These are phyloP conservation scores for Zygoascus biomembranicola DNA, from an alignment of 805 yeast genomes.

Conservation along the genomic window DNA sequence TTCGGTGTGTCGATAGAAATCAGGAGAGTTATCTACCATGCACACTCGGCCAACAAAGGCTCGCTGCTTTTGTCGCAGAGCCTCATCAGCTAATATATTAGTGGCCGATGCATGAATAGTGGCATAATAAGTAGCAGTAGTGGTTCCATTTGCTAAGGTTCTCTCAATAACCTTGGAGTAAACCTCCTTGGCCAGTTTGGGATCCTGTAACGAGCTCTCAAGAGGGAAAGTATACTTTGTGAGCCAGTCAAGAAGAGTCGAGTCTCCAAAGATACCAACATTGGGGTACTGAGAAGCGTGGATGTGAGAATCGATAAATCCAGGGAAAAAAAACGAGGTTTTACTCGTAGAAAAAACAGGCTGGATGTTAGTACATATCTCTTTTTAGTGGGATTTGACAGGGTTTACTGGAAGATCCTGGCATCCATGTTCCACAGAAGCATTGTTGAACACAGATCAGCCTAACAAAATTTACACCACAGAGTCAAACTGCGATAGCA, in stretches of 20 bases:
- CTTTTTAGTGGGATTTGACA: no score
- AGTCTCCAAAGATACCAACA: slow-evolving; percentile 72
- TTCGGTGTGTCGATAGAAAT: slow-evolving; percentile 51
- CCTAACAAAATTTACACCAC: no score
- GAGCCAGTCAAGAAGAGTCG: slow-evolving; percentile 86
- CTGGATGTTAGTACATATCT: not conserved
- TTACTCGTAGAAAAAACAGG: not conserved
- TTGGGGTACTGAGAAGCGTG: slow-evolving; percentile 85
- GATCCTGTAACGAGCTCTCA: slow-evolving; percentile 58
- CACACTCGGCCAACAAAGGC: slow-evolving; percentile 91
- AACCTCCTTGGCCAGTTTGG: slow-evolving; percentile 47
- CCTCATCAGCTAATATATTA: slow-evolving; percentile 63
- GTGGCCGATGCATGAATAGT: slow-evolving; percentile 77
- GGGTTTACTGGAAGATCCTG: no score
- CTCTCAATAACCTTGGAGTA: slow-evolving; percentile 61
- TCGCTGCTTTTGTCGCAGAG: slow-evolving; percentile 65
- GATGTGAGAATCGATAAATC: slow-evolving; percentile 74
- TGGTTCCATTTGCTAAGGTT: slow-evolving; percentile 76
- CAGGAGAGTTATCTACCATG: slow-evolving; percentile 81
- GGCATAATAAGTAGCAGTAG: slow-evolving; percentile 87
- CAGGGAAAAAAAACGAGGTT: slow-evolving; percentile 62
- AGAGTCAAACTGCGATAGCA: no score
- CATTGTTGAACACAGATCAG: no score
- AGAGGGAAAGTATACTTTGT: slow-evolving; percentile 81
- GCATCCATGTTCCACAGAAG: no score